A percentile compares a stretch with the other conserved stretches of the same genome.
Evolutionary conservation across 495 filamentous ascomycete genomes (phyloP).

Genomic region (Corynascus novoguineensis): DNA sequence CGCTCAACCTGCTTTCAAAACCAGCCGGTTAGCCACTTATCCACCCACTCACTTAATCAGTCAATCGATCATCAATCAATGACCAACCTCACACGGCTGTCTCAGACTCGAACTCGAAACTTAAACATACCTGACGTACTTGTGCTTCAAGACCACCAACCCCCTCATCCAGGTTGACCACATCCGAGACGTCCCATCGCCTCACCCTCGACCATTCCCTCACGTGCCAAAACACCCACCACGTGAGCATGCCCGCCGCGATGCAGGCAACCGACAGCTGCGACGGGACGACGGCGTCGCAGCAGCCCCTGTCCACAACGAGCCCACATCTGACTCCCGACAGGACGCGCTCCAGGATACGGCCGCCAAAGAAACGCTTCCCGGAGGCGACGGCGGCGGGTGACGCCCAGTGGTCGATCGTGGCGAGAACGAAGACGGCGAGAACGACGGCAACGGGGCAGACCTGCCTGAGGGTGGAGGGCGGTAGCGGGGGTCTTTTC

Average conservation of each 20-base stretch:
- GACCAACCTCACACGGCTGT: no score
- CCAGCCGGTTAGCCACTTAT: no score
- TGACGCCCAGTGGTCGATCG: not conserved
- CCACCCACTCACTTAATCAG: no score
- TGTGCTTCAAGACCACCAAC: no score
- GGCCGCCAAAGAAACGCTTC: not conserved
- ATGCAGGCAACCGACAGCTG: constrained; percentile 12
- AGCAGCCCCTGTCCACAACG: not conserved
- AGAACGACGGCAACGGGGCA: not conserved
- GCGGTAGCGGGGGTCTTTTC: no score
- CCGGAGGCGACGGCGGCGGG: not conserved
- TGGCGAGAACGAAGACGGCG: not conserved
- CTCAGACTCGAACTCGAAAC: no score
- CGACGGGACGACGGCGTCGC: not conserved
- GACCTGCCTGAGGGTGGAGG: not conserved
- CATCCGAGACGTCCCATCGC: no score
- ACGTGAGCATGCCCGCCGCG: constrained; percentile 3
- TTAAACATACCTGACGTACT: no score
- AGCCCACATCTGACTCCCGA: not conserved
- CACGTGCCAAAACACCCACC: constrained; percentile 16
- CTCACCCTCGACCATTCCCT: not conserved
- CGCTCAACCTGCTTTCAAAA: no score
- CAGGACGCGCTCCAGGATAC: not conserved
- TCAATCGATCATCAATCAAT: no score
- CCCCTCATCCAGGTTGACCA: not conserved